Base-by-base conservation (phyloP, 2,329 filamentous ascomycete species). In the Aspergillus japonicus region DNA sequence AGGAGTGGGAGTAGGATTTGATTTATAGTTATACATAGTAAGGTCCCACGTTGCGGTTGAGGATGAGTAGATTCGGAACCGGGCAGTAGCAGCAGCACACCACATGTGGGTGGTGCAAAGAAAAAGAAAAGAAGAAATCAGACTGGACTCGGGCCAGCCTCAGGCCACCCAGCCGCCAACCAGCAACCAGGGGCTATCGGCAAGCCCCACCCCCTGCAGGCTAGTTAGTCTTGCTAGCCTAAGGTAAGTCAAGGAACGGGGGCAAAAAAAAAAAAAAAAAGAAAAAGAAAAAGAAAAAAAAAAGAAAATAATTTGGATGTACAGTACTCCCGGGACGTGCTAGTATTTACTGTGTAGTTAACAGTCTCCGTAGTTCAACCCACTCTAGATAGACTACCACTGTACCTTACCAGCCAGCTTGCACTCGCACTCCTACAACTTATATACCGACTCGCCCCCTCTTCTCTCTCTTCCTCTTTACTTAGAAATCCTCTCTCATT, bases 371-470 rank as follows among this genome's bases (percentile, higher is more conserved):
- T 29, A 29, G 26, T 29, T 5, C 26, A 29, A 29, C 26, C 26
- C 26, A 29, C 26, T 29, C 2, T 29, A 29, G 26, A 29, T 29
- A 29, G 7, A 29, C 26, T 29, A 23, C 23, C 23, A 23, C 26
- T 29, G 26, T 29, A 29, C 26, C 26, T 16, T 19, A 19, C 14
- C 39, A 44, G 39, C 39, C 16, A n/a, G 39, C 39, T 44, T 44
- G 39, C 53, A 55, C 31, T 12, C 7, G 7, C 31, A 33, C 33
- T 16, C 33, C 11, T 12, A 35, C 53, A 57, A 44, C 57, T 60
- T 62, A 62, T 64, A 62, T 49, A 51, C 50, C 47, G 33, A 53
- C 56, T 55, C 62, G 55, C 58, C 61, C 62, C 61, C 33, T 56
- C 58, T 53, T 58, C 64, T 59, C 33, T 58, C 56, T 58, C 59